phyloP scores from a whole-genome alignment of 139 green algal genomes.

The Closterium sp. region DNA sequence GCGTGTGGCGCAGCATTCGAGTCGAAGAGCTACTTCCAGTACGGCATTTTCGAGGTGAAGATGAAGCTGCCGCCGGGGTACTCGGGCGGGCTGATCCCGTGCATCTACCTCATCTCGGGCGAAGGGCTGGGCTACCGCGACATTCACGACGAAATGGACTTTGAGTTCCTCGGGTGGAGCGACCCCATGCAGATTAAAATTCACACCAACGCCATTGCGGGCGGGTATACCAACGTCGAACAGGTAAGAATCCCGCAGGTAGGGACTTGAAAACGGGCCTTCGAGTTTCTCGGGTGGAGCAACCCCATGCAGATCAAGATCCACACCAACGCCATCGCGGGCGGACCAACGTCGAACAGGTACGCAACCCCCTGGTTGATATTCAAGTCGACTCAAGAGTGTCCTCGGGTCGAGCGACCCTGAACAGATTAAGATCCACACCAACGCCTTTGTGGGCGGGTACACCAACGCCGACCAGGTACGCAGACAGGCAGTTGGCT shows the following conservation, averaged over 20 bases:
- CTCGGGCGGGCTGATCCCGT: constrained; percentile 6
- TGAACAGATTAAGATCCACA: neutral
- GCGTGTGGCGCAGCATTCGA: neutral
- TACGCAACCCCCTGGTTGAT: no score
- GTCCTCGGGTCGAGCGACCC: neutral
- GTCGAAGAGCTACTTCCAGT: constrained; percentile 2
- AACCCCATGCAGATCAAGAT: no score
- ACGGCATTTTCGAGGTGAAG: constrained; percentile 1
- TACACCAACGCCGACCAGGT: no score
- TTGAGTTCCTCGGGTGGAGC: neutral
- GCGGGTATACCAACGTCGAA: neutral
- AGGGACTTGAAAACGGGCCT: no score
- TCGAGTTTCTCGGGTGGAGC: no score
- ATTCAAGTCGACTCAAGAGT: no score
- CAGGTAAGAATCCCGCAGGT: no score
- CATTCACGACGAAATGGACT: neutral
- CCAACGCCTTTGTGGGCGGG: neutral
- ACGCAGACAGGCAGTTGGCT: no score
- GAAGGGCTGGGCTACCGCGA: neutral
- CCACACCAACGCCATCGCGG: no score
- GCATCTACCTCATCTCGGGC: neutral
- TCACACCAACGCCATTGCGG: neutral
- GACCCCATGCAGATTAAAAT: neutral
- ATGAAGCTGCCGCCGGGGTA: neutral
- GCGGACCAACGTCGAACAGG: no score